Base-by-base conservation (phyloP, 2,329 filamentous ascomycete species). In the Pseudogymnoascus sp. region DNA sequence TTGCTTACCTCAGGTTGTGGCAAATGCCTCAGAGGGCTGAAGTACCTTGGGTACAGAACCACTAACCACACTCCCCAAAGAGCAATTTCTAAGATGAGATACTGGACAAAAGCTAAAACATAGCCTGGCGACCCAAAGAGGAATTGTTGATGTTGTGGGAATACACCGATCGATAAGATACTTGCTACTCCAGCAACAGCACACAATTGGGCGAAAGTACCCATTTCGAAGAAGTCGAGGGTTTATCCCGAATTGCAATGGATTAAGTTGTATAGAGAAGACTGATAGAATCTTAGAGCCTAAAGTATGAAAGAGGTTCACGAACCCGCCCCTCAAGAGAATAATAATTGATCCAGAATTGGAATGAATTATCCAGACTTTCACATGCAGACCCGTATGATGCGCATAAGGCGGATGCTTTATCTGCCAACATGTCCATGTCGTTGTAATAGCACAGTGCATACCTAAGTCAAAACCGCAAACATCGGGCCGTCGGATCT, bases 21-120 rank as follows among this genome's bases (percentile, higher is more conserved):
- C 33, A 89, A 70, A 68, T 84, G 75, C 65, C 82, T 79, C 50
- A 88, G 68, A 1, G 84, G 84, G 40, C 80, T 85, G 50, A 56
- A 23, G 65, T 88, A 76, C 38, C 77, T 74, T 2, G 85, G 86
- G 68, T 85, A 88, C 44, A 88, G 68, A 9, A 85, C 60, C 0
- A 82, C 69, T 4, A 63, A 70, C 73, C 77, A 84, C 31, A 74
- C 66, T 3, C 68, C 69, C 66, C 73, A 77, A 1, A 70, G 61
- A 2, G 75, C 50, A 23, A 77, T 68, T 59, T 75, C 50, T 17
- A 56, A 13, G 7, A 26, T 42, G 40, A 42, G 40, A 21, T 13
- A 42, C 19, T 42, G 40, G 19, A 42, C 11, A 42, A 42, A 42
- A 21, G 40, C 40, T 1, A 21, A 21, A 21, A 42, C 10, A 5